Base-by-base conservation (phyloP, 768 basidiomycete species). In the Mycena galopus region DNA sequence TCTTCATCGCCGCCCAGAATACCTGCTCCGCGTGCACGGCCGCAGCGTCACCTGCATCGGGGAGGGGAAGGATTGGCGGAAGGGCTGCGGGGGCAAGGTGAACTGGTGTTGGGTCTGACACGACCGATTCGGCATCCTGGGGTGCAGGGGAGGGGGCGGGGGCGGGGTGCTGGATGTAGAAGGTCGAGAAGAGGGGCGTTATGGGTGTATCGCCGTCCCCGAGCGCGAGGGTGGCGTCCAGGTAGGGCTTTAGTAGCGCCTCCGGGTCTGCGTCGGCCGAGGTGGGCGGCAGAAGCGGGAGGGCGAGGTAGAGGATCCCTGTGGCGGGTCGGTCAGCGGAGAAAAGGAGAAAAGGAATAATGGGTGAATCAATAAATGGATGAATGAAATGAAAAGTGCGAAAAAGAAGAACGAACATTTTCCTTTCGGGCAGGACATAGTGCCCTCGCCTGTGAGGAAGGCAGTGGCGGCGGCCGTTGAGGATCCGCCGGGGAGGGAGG, bases 341-440 rank as follows among this genome's bases (percentile, higher is more conserved):
- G 11, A 65, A 32, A 29, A 39, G 51, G 19, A 19, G 51, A 12
- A 55, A 30, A 2, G 35, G 25, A 10, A 32, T 14, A 12, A 50
- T 27, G 19, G 44, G 6, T 1, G 35, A 37, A 37, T 11, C 35
- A 37, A 10, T 9, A 37, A 56, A 30, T 5, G 11, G 3, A 1
- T 21, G n/a, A 33, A 44, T 57, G 25, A 37, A 57, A 14, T 23
- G 51, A 25, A 55, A 64, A 63, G 37, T n/a, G n/a, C n/a, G n/a
- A n/a, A 39, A 55, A 67, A 39, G 64, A 30, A 0, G 35, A 73
- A 84, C 91, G 76, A 76, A 93, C 94, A 93, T 86, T 91, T 92
- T 3, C 90, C 93, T 59, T 85, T 83, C 0, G 96, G 96, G 25
- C 93, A 87, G 6, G 93, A 91, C 83, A 95, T 84, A 17, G 92